Conservation (phyloP, 352 stramenopile genomes). For the Phytophthora vignae region DNA sequence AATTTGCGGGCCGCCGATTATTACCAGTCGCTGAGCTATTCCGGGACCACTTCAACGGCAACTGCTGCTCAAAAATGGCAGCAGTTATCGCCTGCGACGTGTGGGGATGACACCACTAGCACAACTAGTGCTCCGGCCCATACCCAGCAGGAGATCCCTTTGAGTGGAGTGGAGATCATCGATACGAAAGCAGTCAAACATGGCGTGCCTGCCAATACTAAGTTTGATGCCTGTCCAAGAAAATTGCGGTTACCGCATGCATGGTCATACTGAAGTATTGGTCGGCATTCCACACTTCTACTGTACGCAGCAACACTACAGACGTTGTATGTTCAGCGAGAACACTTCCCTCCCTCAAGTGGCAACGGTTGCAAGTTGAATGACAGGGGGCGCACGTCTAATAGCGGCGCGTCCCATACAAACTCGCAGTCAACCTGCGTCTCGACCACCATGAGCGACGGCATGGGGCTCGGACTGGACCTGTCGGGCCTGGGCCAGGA, state of each 20-base stretch:
- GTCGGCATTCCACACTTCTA: background rate
- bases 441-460: slow-evolving; percentile 56
- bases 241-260: background rate
- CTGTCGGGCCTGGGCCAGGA: slow-evolving; percentile 59
- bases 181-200: background rate
- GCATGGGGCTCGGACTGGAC: slow-evolving; percentile 67
- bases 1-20: background rate
- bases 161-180: too few species aligned
- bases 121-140: background rate
- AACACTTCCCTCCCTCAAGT: background rate
- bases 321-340: slow-evolving; percentile 15
- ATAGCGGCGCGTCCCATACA: slow-evolving; percentile 15
- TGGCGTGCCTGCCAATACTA: background rate
- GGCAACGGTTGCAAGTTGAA: slow-evolving; percentile 11
- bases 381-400: background rate
- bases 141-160: too few species aligned
- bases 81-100: slow-evolving; percentile 2
- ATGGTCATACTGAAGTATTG: background rate
- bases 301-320: background rate
- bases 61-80: slow-evolving; percentile 5
- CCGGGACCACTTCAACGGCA: slow-evolving; percentile 12
- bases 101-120: background rate
- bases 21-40: slow-evolving; percentile 17
- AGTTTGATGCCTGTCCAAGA: background rate
- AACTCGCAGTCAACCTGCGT: background rate